A percentile compares a stretch with the other conserved stretches of the same genome.
These are phyloP conservation scores for Thielaviopsis populi DNA, from an alignment of 2,329 filamentous ascomycete species.

Conservation along the genomic window DNA sequence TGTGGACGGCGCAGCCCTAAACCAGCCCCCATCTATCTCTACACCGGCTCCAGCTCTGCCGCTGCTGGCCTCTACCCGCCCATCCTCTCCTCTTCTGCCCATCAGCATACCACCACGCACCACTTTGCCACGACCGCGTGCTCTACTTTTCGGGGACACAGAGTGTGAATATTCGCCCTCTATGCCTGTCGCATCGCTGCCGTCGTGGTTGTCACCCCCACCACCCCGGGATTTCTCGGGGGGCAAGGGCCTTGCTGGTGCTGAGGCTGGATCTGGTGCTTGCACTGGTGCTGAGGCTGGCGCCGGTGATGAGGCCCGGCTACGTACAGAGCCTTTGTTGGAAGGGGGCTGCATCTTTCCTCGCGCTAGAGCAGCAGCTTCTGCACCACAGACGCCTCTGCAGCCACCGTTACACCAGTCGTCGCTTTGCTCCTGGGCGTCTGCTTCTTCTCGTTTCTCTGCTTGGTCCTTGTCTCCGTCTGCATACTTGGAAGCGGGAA, in stretches of 20 bases:
- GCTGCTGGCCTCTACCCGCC: background rate
- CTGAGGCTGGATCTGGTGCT: background rate
- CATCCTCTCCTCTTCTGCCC: background rate
- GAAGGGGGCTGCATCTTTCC: background rate
- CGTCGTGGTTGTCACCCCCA: background rate
- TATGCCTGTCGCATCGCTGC: background rate
- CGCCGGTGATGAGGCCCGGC: background rate
- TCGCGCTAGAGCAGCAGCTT: constrained; percentile 1
- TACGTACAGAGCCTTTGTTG: background rate
- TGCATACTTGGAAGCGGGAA: background rate
- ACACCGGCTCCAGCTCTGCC: background rate
- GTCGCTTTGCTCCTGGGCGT: background rate
- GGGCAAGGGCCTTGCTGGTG: background rate
- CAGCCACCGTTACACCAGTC: background rate
- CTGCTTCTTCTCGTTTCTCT: constrained; percentile 2
- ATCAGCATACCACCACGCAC: background rate
- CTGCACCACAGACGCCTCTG: background rate
- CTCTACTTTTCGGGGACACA: background rate
- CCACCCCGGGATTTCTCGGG: background rate
- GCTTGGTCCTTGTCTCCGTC: constrained; percentile 5
- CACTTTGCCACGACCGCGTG: background rate
- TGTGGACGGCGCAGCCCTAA: background rate
- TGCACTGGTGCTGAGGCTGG: background rate
- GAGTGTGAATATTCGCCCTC: background rate
- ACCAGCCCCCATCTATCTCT: background rate